Evolutionary conservation across 768 basidiomycete species (phyloP), one percentile per base, ranked within the genome.

Genomic region (Lenzites betulinus): DNA sequence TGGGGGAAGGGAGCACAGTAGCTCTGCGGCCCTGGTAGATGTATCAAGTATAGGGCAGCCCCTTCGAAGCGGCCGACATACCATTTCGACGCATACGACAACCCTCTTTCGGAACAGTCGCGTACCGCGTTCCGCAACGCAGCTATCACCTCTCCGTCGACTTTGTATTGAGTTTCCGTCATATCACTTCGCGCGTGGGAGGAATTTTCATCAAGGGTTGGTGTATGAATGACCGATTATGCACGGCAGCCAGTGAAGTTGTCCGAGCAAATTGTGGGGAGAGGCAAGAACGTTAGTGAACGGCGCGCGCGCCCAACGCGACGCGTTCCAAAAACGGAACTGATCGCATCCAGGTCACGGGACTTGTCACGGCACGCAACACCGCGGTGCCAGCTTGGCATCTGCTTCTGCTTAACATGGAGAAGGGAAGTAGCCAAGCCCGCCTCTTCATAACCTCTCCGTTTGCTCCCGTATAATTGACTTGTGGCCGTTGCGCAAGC

Each of bases 21-120:
- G 77, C 68, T 93, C 92, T 25, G 90, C 86, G 25, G 89, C 84
- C 92, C 92, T 93, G 61, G 33, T 44, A 50, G 39, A 59, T 57
- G 50, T 15, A 28, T 42, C 20, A 30, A 16, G 22, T 9, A 16
- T 15, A 25, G 15, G 15, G 43, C 33, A 35, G 25, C 35, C 6
- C 30, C 13, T 13, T 20, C n/a, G 6, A 7, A 48, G 26, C 1
- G 18, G 12, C 36, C 58, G 18, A 64, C 79, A 58, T 69, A 92
- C 92, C 92, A 93, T 79, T 92, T 93, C 35, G 89, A 81, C 54
- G 91, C 89, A 28, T 82, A 78, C 16, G 77, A 72, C 41, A 94
- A 75, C 2, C 91, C 89, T 71, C 91, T 78, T 26, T 89, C 87
- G 18, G 87, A 78, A 65, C 91, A 93, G 68, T 93, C 89, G 59